Conservation (phyloP, 306 rosid species). For the Begonia loranthoides region DNA sequence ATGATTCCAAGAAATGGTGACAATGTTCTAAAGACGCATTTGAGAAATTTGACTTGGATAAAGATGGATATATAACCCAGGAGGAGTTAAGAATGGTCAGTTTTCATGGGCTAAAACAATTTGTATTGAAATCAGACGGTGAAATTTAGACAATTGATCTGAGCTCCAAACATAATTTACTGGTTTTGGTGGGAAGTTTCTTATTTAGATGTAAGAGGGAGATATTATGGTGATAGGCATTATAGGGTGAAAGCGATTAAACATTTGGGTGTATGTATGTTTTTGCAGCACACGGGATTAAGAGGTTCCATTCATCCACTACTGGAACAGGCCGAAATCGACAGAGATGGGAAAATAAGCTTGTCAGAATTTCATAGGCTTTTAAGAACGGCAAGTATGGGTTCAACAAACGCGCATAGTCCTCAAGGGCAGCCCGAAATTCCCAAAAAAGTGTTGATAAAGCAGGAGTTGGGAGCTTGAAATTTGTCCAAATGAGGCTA, state of each 20-base stretch:
- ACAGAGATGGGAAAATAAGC: conserved; percentile 93
- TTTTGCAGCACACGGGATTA: conserved; percentile 72
- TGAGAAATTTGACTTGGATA: conserved; percentile 82
- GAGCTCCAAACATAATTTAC: too few species aligned
- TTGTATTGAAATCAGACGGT: too few species aligned
- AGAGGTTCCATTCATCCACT: conserved; percentile 72
- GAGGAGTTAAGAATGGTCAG: conserved; percentile 95
- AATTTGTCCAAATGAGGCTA: too few species aligned
- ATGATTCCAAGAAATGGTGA: conserved; percentile 83
- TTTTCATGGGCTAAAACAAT: neutral
- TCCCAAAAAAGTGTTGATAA: too few species aligned
- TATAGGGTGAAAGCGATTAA: neutral
- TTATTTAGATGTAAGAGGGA: neutral
- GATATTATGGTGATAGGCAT: too few species aligned
- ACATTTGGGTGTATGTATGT: conserved; percentile 3
- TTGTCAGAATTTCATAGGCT: conserved; percentile 79
- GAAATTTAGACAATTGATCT: too few species aligned
- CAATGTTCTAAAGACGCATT: conserved; percentile 80
- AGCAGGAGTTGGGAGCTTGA: too few species aligned
- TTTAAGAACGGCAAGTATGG: conserved; percentile 84
- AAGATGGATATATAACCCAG: conserved; percentile 82
- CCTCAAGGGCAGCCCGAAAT: neutral
- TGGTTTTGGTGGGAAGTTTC: neutral
- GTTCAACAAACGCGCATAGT: conserved; percentile 41
- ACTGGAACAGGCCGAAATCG: conserved; percentile 93